Evolutionary conservation across 2,329 filamentous ascomycete genomes (phyloP).

Genomic region (Aspergillus caelatus): DNA sequence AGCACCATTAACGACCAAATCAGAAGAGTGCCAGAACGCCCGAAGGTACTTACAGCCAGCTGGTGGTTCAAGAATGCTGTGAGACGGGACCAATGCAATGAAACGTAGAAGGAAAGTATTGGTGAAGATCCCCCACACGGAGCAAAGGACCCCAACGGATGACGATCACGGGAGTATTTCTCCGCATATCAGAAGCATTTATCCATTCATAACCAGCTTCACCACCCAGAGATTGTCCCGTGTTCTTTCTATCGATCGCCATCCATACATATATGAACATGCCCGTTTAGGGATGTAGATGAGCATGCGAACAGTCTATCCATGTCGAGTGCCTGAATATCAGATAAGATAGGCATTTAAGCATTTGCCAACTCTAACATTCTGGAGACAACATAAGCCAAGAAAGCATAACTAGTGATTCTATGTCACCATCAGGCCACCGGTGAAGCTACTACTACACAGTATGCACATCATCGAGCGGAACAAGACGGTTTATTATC

Average conservation of each 20-base stretch:
- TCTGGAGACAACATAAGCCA: background rate
- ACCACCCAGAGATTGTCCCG: background rate
- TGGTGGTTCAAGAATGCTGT: background rate
- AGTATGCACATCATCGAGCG: background rate
- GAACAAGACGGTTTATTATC: background rate
- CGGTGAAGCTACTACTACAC: background rate
- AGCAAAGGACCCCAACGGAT: background rate
- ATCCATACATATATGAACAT: background rate
- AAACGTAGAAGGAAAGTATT: background rate
- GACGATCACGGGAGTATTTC: constrained; percentile 18
- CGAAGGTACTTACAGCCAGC: background rate
- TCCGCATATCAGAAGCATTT: constrained; percentile 10
- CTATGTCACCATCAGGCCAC: background rate
- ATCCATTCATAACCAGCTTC: no score
- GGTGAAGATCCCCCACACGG: constrained; percentile 14
- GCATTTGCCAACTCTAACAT: background rate
- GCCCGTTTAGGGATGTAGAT: background rate
- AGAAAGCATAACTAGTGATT: background rate
- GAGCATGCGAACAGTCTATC: background rate
- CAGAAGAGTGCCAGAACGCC: background rate
- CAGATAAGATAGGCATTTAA: background rate
- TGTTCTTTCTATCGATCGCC: background rate
- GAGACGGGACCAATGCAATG: background rate
- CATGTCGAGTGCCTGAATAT: constrained; percentile 1
- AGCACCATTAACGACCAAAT: background rate